Evolutionary conservation across 768 basidiomycete genomes (phyloP), one percentile per base, ranked within the genome.

Genomic region (Suillus spraguei): DNA sequence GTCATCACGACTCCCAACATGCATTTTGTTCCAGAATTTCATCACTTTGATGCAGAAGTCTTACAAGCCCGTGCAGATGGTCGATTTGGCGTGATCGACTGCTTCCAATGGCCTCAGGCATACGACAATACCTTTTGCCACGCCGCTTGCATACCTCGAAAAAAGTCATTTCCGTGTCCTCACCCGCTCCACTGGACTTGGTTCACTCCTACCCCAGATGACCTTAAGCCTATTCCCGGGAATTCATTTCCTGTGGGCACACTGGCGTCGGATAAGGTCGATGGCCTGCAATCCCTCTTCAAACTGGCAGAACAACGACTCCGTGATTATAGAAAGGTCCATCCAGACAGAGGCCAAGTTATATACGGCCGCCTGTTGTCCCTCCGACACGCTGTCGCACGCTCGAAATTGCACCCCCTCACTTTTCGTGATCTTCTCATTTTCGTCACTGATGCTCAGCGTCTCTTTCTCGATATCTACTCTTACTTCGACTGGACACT

Each of bases 401-500:
- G n/a, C 9, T 52, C 64, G 6, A 10, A 41, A 13, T 32, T 46
- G 4, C 64, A 68, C 16, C 63, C 65, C 3, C 44, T 36, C 5
- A 61, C 60, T 6, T 52, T 52, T 24, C 2, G 14, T 3, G 60
- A 61, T 38, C 10, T 52, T 36, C 36, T 63, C 5, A 24, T 64
- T n/a, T 66, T 61, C 1, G 36, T 67, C 5, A 63, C 60, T 11
- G 35, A 66, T 16, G 33, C 60, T 9, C 65, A 67, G 24, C 10
- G n/a, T 2, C 20, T 42, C 1, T 55, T 64, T 28, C 52, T 63
- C 1, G 35, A 63, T 7, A 63, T 63, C 2, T 63, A 59, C 41
- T 60, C 62, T 50, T 44, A 46, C 24, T n/a, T 63, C 4, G 22
- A 63, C n/a, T 60, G 46, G 35, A 10, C n/a, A 20, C 35, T 61